A percentile compares a stretch with the other conserved stretches of the same genome.
phyloP scores from a whole-genome alignment of 1,284 basidiomycete species.

The Malassezia cuniculi region DNA sequence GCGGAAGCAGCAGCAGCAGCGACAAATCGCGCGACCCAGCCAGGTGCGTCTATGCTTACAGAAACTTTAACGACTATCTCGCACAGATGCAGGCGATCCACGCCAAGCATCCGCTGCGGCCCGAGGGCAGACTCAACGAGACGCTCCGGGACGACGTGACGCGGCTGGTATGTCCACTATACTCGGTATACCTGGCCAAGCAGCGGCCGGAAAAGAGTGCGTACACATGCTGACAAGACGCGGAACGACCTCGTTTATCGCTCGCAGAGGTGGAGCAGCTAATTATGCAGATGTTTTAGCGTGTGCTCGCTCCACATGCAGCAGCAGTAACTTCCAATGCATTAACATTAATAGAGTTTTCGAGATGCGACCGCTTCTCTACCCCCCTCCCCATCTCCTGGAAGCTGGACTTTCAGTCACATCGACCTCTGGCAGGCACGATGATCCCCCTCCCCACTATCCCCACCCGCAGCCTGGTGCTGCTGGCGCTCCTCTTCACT shows the following conservation, averaged over 20 bases:
- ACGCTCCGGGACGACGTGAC: slow-evolving; percentile 9
- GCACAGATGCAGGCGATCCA: slow-evolving; percentile 6
- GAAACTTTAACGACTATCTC: slow-evolving; percentile 4
- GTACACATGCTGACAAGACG: too few relatives aligned
- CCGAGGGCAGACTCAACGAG: background rate
- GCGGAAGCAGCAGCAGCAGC: background rate
- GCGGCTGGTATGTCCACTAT: slow-evolving; percentile 8
- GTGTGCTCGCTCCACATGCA: too few relatives aligned
- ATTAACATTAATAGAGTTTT: too few relatives aligned
- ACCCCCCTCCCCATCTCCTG: too few relatives aligned
- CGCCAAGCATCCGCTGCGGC: slow-evolving; percentile 3
- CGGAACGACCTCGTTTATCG: too few relatives aligned
- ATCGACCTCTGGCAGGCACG: too few relatives aligned
- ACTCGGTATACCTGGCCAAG: slow-evolving; percentile 4
- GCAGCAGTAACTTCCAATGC: too few relatives aligned
- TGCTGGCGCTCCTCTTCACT: too few relatives aligned
- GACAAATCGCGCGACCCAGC: background rate
- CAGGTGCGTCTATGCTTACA: background rate
- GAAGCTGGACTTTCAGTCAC: too few relatives aligned
- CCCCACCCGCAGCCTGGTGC: too few relatives aligned
- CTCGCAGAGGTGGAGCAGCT: slow-evolving; percentile 5
- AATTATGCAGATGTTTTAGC: slow-evolving; percentile 1
- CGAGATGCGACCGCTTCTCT: too few relatives aligned
- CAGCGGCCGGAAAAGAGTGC: slow-evolving; percentile 1
- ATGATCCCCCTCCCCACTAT: too few relatives aligned